Conservation (phyloP, 768 basidiomycete species). For the Termitomyces sp. region DNA sequence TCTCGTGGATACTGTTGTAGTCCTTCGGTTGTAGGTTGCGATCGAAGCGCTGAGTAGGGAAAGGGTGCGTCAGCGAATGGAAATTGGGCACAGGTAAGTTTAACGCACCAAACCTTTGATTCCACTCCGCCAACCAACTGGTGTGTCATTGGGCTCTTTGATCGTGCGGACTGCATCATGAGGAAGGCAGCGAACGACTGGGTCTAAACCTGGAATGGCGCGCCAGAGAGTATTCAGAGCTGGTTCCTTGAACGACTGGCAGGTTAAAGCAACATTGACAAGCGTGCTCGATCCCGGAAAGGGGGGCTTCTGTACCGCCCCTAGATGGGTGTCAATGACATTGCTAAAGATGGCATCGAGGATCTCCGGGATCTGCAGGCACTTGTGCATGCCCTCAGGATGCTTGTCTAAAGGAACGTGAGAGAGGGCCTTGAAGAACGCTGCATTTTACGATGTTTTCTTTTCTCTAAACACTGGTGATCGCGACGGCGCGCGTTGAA, state of each 20-base stretch:
- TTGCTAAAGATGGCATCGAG: conserved; percentile 4
- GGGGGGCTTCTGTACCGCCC: background rate
- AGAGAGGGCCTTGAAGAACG: background rate
- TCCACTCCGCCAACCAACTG: background rate
- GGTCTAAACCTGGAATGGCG: background rate
- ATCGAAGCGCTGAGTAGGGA: background rate
- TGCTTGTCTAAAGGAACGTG: background rate
- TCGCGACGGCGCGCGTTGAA: background rate
- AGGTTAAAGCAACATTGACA: background rate
- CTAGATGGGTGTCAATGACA: background rate
- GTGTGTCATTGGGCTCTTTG: background rate
- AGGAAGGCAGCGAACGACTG: conserved; percentile 1
- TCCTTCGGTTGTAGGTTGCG: background rate
- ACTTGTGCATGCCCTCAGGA: background rate
- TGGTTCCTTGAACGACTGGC: conserved; percentile 3
- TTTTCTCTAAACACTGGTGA: background rate
- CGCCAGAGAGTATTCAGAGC: conserved; percentile 8
- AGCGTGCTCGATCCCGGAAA: conserved; percentile 2
- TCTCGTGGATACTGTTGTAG: background rate
- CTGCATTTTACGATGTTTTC: background rate
- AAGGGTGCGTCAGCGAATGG: background rate
- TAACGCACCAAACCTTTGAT: conserved; percentile 3
- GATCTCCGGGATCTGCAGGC: conserved; percentile 4
- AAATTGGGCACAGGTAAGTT: background rate
- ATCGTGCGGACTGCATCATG: conserved; percentile 1